These are phyloP conservation scores for Silene vulgaris DNA, from an alignment of 179 eudicot species.

Conservation along the genomic window DNA sequence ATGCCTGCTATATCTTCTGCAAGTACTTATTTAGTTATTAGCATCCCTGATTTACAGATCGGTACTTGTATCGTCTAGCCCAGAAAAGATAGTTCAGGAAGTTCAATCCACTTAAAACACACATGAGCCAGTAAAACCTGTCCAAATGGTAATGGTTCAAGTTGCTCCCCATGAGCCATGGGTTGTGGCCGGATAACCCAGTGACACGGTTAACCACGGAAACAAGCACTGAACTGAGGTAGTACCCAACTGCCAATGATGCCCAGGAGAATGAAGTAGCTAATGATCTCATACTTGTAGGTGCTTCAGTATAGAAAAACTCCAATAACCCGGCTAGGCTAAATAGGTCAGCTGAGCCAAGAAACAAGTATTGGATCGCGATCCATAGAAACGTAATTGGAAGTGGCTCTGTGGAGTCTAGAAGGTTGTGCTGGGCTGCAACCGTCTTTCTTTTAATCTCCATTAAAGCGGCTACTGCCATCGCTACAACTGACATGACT, in stretches of 20 bases:
- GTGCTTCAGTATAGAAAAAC: slow-evolving; percentile 87
- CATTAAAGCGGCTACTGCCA: slow-evolving; percentile 75
- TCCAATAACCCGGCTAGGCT: slow-evolving; percentile 82
- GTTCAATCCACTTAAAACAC: slow-evolving; percentile 57
- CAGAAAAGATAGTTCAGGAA: slow-evolving; percentile 59
- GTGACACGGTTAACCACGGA: slow-evolving; percentile 52
- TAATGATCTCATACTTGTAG: slow-evolving; percentile 72
- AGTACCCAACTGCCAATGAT: slow-evolving; percentile 79
- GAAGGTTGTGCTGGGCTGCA: slow-evolving; percentile 36
- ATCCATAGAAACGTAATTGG: slow-evolving; percentile 84
- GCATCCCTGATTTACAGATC: slow-evolving; percentile 26
- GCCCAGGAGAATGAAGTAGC: slow-evolving; percentile 90
- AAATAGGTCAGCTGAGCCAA: slow-evolving; percentile 89
- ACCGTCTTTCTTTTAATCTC: slow-evolving; percentile 58
- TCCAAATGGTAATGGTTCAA: slow-evolving; percentile 69
- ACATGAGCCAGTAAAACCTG: slow-evolving; percentile 80
- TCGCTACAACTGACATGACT: slow-evolving; percentile 59
- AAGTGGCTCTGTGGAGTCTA: slow-evolving; percentile 50
- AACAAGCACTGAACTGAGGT: slow-evolving; percentile 73
- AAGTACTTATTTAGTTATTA: background rate
- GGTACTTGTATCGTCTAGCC: slow-evolving; percentile 59
- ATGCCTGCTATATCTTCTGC: no score
- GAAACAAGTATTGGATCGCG: slow-evolving; percentile 67
- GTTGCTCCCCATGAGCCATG: slow-evolving; percentile 75
- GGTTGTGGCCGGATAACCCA: slow-evolving; percentile 31